phyloP scores from a whole-genome alignment of 1,284 basidiomycete genomes.

The Heterobasidion parviporum region DNA sequence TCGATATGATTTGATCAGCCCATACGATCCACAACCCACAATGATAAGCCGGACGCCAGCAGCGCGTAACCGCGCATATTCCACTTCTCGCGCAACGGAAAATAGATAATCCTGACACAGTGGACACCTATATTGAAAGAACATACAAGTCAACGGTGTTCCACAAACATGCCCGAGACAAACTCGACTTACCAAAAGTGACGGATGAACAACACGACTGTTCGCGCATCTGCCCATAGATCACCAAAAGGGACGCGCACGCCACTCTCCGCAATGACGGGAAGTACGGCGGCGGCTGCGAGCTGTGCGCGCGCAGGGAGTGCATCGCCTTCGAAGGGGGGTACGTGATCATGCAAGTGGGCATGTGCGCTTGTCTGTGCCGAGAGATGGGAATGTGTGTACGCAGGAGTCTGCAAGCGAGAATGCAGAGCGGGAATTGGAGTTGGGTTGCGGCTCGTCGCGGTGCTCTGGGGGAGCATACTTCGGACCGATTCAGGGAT shows the following conservation, averaged over 20 bases:
- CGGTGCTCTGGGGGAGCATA: too few species aligned
- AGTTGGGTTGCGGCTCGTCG: too few species aligned
- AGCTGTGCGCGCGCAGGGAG: constrained; percentile 43
- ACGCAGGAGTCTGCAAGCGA: too few species aligned
- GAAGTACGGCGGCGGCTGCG: constrained; percentile 50
- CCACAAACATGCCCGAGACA: constrained; percentile 2
- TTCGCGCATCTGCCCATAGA: constrained; percentile 55
- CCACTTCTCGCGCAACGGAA: constrained; percentile 46
- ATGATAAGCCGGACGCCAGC: constrained; percentile 56
- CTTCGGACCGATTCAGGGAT: too few species aligned
- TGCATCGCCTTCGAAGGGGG: neutral
- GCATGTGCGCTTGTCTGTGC: neutral
- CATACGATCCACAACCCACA: constrained; percentile 71
- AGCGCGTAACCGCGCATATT: constrained; percentile 43
- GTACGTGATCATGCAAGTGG: neutral
- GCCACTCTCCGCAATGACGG: constrained; percentile 63
- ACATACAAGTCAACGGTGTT: constrained; percentile 4
- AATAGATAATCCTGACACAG: constrained; percentile 82
- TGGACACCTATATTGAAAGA: constrained; percentile 43
- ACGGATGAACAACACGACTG: constrained; percentile 69
- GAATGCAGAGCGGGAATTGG: too few species aligned
- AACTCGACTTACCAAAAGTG: constrained; percentile 53
- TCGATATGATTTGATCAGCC: constrained; percentile 66
- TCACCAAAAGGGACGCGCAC: constrained; percentile 62
- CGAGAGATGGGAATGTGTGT: too few species aligned